Evolutionary conservation across 345 rosid genomes (phyloP), one percentile per base, ranked within the genome.

Genomic region (Erucastrum elatum): DNA sequence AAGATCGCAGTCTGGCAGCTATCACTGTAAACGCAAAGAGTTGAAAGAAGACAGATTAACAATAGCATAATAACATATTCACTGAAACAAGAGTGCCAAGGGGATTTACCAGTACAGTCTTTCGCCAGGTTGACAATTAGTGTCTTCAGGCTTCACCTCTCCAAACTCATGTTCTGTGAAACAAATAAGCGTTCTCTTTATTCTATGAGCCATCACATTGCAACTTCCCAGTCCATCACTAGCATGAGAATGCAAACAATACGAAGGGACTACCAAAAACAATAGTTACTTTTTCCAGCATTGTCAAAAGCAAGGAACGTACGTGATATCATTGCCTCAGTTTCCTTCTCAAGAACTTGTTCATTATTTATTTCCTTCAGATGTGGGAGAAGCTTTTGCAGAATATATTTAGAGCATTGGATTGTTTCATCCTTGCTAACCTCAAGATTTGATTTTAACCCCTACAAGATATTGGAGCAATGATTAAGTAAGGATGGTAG

Each of bases 1-100:
- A 79, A 78, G 27, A 90, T 87, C 0, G 94, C 84, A 29, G 97
- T 88, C 68, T 75, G 77, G 85, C 94, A 91, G 75, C 91, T 4
- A 59, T 59, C 63, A 11, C 49, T 89, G 86, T 80, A 70, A 56
- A 21, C 26, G 75, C 37, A 34, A 46, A 33, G 13, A 17, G 66
- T 78, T 12, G 6, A 44, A 44, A 61, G 8, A 27, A 34, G 63
- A 79, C 27, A 34, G 9, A 37, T 68, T 17, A 74, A 59, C n/a
- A 34, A 77, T 12, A 27, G 60, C 67, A 59, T 0, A 35, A 44
- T 26, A 17, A 31, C 35, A 39, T 31, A 58, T 15, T 66, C 29
- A 8, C 2, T 64, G 15, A 12, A 65, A 27, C 65, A 66, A n/a
- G 66, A 64, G 9, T 62, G 41, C 11, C n/a, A 37, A 17, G 8